A percentile compares a stretch with the other conserved stretches of the same genome.
Evolutionary conservation across 768 basidiomycete genomes (phyloP).

Genomic region (Auriscalpium microsporum): DNA sequence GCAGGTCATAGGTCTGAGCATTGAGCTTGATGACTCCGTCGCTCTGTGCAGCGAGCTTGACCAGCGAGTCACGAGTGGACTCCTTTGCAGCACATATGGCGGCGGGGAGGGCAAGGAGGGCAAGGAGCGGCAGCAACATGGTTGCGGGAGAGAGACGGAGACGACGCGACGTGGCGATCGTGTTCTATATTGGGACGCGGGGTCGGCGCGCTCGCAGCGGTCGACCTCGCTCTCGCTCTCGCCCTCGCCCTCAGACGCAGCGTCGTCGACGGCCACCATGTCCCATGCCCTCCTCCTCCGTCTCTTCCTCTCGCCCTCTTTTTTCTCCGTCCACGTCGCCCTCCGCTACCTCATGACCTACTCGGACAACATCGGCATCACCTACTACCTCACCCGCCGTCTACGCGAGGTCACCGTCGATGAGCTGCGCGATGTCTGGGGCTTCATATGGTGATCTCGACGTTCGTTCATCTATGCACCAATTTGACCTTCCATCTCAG

Average conservation of each 20-base stretch:
- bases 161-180: slow-evolving; percentile 9
- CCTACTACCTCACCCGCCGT: slow-evolving; percentile 78
- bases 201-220: background rate
- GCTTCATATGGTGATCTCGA: slow-evolving; percentile 65
- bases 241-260: background rate
- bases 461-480: slow-evolving; percentile 24
- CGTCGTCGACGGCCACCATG: slow-evolving; percentile 13
- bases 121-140: slow-evolving; percentile 23
- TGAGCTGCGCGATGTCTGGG: slow-evolving; percentile 81
- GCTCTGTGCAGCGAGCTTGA: slow-evolving; percentile 57
- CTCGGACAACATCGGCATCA: slow-evolving; percentile 84
- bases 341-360: slow-evolving; percentile 79
- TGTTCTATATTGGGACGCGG: background rate
- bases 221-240: background rate
- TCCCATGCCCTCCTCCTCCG: slow-evolving; percentile 85
- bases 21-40: slow-evolving; percentile 81
- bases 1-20: slow-evolving; percentile 63
- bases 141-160: background rate
- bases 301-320: slow-evolving; percentile 85
- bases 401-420: slow-evolving; percentile 57
- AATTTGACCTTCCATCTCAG: slow-evolving; percentile 34
- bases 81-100: slow-evolving; percentile 22
- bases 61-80: slow-evolving; percentile 45
- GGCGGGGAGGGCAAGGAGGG: slow-evolving; percentile 25
- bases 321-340: slow-evolving; percentile 91